Evolutionary conservation across 208 protist genomes (phyloP).

Genomic region (Entamoeba nuttalli): DNA sequence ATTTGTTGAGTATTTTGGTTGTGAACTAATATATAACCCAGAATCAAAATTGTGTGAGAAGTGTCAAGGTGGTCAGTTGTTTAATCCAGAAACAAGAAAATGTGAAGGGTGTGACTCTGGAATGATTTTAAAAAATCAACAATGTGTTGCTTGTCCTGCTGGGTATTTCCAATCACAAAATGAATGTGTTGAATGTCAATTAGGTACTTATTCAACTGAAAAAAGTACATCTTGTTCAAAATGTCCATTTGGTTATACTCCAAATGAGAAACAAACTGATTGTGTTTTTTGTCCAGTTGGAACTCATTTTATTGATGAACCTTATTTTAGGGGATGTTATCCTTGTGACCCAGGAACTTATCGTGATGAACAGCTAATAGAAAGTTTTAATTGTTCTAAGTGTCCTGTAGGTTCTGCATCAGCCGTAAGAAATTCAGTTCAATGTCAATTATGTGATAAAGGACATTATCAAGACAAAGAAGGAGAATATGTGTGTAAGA

Average conservation of each 20-base stretch:
- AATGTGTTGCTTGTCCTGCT: background rate
- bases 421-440: background rate
- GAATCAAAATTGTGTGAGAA: background rate
- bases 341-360: background rate
- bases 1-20: background rate
- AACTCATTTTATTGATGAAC: background rate
- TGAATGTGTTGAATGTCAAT: background rate
- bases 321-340: background rate
- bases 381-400: background rate
- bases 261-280: background rate
- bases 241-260: background rate
- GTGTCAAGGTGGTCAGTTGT: background rate
- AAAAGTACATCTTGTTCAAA: background rate
- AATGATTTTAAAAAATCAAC: background rate
- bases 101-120: background rate
- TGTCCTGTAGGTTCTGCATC: background rate
- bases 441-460: background rate
- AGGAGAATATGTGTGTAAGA: background rate
- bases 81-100: background rate
- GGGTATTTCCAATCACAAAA: background rate
- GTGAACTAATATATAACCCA: background rate
- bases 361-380: background rate
- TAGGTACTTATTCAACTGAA: background rate
- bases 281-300: background rate
- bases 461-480: background rate